Evolutionary conservation across 2,329 filamentous ascomycete species (phyloP), one percentile per base, ranked within the genome.

Genomic region (Teratosphaeria epicoccoides): DNA sequence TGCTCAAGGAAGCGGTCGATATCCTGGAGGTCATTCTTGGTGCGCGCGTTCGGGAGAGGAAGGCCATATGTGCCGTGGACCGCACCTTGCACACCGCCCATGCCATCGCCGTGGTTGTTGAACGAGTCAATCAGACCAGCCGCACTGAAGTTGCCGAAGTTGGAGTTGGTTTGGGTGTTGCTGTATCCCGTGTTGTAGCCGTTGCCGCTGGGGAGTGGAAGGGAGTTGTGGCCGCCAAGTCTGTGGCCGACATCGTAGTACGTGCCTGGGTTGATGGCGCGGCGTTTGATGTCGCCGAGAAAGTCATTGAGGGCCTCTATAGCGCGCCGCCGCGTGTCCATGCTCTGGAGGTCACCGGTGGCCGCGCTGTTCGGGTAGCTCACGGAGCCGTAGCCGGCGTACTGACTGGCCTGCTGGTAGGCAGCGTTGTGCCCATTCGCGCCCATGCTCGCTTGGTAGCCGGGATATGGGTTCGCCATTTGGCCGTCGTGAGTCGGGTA

Each of bases 1-100:
- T 96, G 88, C 71, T 95, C 89, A 51, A 98, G 80, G 68, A 97
- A 87, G 65, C 89, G 86, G 68, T 97, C 93, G 64, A 97, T 90
- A 68, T 95, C 89, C 67, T 95, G 76, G 43, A 98, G 77, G 67
- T 98, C 93, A 68, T 83, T 89, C 78, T 97, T 95, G 47, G 90
- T 96, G 65, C 91, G 84, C 51, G 94, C 78, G 63, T 89, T 94
- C 75, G 95, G 88, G 9, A 89, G 83, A 50, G 93, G 88, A 53
- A 96, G 77, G 56, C 88, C 88, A 72, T 96, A 95, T 49, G 90
- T 87, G 67, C 88, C 82, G 40, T 84, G 79, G 59, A 85, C 77
- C 33, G 83, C 77, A 33, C 61, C 61, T 23, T 64, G 62, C 17
- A 63, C 68, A 43, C 71, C 73, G 51, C 70, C 81, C 59, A 80